Evolutionary conservation across 805 yeast genomes (phyloP).

Genomic region (Metschnikowia dekortorum): DNA sequence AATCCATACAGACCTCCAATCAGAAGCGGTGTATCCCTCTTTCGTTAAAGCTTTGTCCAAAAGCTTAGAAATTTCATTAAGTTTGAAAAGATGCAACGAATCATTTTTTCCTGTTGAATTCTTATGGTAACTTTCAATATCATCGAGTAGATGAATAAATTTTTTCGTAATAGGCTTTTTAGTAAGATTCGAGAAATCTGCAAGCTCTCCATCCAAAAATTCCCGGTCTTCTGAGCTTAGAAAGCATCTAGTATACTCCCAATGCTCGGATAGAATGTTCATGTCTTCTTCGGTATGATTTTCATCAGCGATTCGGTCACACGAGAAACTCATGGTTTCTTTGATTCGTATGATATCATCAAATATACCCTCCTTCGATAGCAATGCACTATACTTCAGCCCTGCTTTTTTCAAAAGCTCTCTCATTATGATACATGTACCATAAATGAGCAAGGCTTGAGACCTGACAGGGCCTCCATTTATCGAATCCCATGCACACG

Average conservation of each 20-base stretch:
- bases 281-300: not conserved
- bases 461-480: not conserved
- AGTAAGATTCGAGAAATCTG: not conserved
- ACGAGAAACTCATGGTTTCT: not conserved
- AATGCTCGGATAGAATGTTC: not conserved
- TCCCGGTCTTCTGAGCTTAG: not conserved
- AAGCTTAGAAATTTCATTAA: not conserved
- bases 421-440: constrained; percentile 47
- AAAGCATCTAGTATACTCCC: not conserved
- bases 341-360: constrained; percentile 35
- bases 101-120: not conserved
- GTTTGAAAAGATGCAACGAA: not conserved
- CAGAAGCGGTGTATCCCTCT: not conserved
- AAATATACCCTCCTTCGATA: constrained; percentile 72
- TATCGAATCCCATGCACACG: not conserved
- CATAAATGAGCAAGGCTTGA: constrained; percentile 37
- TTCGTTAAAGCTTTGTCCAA: not conserved
- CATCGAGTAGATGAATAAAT: not conserved
- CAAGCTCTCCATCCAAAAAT: not conserved
- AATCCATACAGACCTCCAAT: constrained; percentile 28
- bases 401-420: constrained; percentile 43
- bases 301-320: not conserved
- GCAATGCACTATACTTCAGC: constrained; percentile 38
- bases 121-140: not conserved
- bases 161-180: not conserved